A percentile compares a stretch with the other conserved stretches of the same genome.
These are phyloP conservation scores for Fonsecaea pedrosoi DNA, from an alignment of 2,329 filamentous ascomycete species.

Conservation along the genomic window DNA sequence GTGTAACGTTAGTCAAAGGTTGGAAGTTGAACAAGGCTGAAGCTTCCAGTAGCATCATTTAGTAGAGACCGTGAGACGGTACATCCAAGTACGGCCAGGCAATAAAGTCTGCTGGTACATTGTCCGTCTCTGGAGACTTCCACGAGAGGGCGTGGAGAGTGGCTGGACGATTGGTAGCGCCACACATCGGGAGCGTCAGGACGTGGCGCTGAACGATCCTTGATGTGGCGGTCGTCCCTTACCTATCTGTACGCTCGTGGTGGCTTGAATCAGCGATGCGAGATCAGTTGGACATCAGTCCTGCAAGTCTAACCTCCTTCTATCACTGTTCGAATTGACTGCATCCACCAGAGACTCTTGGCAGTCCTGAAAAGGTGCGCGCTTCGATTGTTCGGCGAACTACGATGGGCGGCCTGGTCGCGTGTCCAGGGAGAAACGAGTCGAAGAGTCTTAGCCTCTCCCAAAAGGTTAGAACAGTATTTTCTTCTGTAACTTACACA, in stretches of 20 bases:
- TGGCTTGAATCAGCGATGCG: not conserved
- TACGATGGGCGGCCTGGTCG: not conserved
- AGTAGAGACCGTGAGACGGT: not conserved
- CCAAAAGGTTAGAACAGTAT: not conserved
- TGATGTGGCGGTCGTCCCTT: not conserved
- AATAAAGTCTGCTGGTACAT: not conserved
- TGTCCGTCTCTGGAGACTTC: not conserved
- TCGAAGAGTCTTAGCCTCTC: not conserved
- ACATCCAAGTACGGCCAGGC: not conserved
- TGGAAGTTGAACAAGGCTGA: not conserved
- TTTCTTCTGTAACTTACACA: not conserved
- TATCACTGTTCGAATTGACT: not conserved
- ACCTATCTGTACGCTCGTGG: not conserved
- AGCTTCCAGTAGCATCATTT: not conserved
- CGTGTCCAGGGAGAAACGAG: not conserved
- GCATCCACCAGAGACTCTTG: not conserved
- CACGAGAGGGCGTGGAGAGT: not conserved
- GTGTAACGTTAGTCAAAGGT: not conserved
- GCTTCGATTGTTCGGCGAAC: not conserved
- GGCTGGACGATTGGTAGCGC: not conserved
- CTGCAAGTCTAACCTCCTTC: not conserved
- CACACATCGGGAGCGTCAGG: not conserved
- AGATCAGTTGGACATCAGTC: not conserved
- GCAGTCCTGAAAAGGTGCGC: not conserved
- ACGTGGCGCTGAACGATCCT: not conserved